Evolutionary conservation across 192 early-diverging fungal species (phyloP).

Genomic region (Rhizoclosmatium globosum): DNA sequence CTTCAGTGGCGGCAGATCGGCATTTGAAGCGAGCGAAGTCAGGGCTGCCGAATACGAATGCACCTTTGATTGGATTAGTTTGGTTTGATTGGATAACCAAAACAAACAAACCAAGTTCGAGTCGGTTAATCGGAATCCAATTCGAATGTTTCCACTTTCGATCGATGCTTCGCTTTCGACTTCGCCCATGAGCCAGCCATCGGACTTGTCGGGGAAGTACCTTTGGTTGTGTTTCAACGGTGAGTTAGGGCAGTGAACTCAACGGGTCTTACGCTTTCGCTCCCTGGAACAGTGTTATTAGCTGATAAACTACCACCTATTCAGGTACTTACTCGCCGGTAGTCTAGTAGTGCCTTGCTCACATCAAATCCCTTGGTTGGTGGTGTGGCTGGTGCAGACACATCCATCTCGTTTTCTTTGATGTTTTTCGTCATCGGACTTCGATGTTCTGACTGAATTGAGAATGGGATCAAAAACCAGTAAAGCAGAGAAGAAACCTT

Average conservation of each 20-base stretch:
- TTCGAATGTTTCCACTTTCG: background rate
- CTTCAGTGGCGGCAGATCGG: conserved; percentile 85
- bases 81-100: background rate
- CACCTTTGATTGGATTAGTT: background rate
- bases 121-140: background rate
- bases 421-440: background rate
- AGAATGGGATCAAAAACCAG: background rate
- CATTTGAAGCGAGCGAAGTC: background rate
- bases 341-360: conserved; percentile 10
- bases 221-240: background rate
- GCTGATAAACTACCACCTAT: background rate
- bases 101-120: background rate
- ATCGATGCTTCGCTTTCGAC: background rate
- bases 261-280: background rate
- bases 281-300: background rate
- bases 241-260: no score
- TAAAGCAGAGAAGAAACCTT: no score
- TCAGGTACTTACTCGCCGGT: background rate
- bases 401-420: background rate
- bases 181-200: conserved; percentile 28
- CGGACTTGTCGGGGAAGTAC: conserved; percentile 20
- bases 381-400: background rate
- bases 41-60: background rate
- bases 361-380: background rate
- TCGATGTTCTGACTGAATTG: background rate